These are phyloP conservation scores for Poa pratensis DNA, from an alignment of 176 grass and related monocot genomes.

Conservation along the genomic window DNA sequence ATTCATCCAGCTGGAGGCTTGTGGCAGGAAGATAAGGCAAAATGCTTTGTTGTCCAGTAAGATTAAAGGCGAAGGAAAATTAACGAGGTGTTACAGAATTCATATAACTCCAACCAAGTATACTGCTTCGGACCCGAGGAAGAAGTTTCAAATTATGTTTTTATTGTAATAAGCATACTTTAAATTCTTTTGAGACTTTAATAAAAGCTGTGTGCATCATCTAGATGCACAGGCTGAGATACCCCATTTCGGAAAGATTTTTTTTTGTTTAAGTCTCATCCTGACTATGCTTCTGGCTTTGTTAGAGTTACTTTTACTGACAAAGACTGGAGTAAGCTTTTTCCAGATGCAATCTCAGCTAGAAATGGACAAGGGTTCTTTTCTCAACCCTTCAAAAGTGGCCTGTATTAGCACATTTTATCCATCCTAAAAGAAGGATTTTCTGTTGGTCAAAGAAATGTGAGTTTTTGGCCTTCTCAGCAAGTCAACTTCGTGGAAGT, in stretches of 20 bases:
- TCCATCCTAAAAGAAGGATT: slow-evolving; percentile 85
- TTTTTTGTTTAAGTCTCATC: slow-evolving; percentile 66
- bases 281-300: slow-evolving; percentile 79
- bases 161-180: too few species aligned
- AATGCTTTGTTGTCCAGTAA: slow-evolving; percentile 42
- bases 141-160: slow-evolving; percentile 94
- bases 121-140: slow-evolving; percentile 89
- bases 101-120: slow-evolving; percentile 88
- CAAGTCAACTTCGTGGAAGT: slow-evolving; percentile 90
- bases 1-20: slow-evolving; percentile 65
- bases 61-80: slow-evolving; percentile 45
- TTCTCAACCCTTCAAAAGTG: slow-evolving; percentile 75
- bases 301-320: slow-evolving; percentile 94
- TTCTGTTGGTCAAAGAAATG: slow-evolving; percentile 82
- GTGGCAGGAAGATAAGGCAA: slow-evolving; percentile 46
- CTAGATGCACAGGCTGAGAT: too few species aligned
- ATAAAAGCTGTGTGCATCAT: too few species aligned
- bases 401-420: slow-evolving; percentile 71
- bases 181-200: too few species aligned
- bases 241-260: too few species aligned
- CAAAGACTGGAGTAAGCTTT: slow-evolving; percentile 94
- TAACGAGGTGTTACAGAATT: slow-evolving; percentile 83
- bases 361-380: slow-evolving; percentile 67
- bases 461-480: slow-evolving; percentile 97
- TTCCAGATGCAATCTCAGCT: slow-evolving; percentile 70